phyloP scores from a whole-genome alignment of 2,329 filamentous ascomycete genomes.

The Botryosphaeria dothidea region DNA sequence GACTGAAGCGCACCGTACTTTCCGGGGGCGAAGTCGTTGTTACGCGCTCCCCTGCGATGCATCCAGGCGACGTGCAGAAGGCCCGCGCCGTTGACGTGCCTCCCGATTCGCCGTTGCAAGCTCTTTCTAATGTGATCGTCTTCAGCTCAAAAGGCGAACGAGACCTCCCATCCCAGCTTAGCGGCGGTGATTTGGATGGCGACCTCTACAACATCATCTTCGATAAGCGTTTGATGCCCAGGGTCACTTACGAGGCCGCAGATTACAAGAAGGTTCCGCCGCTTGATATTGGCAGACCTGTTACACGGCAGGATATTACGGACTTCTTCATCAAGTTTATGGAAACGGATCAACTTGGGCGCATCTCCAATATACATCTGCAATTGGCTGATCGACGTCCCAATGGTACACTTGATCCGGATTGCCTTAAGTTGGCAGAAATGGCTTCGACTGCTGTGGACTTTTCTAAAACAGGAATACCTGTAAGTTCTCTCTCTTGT shows the following conservation, averaged over 20 bases:
- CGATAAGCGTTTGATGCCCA: constrained; percentile 57
- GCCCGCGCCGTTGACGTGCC: constrained; percentile 63
- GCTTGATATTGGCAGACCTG: constrained; percentile 59
- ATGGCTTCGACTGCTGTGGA: constrained; percentile 42
- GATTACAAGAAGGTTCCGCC: constrained; percentile 66
- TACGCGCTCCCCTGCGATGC: constrained; percentile 77
- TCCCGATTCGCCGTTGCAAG: constrained; percentile 57
- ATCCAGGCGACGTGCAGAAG: constrained; percentile 77
- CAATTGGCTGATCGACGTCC: constrained; percentile 41
- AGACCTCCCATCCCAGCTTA: constrained; percentile 76
- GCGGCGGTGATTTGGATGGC: constrained; percentile 81
- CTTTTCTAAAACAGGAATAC: constrained; percentile 60
- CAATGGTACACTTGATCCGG: constrained; percentile 31
- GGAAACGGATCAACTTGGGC: constrained; percentile 46
- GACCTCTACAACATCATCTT: constrained; percentile 81
- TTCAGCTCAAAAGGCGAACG: constrained; percentile 72
- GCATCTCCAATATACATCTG: constrained; percentile 44
- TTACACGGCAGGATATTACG: constrained; percentile 67
- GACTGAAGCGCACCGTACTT: constrained; percentile 22
- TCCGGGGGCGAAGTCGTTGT: constrained; percentile 55
- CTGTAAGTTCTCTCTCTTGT: constrained; percentile 21
- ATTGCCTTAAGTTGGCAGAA: constrained; percentile 41
- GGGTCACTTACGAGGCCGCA: constrained; percentile 56
- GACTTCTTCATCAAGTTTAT: constrained; percentile 71
- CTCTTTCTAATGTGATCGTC: constrained; percentile 71